Percentiles rank a stretch among this genome's conserved stretches.
phyloP scores from a whole-genome alignment of 129 eudicot genomes.

The Escallonia herrerae region DNA sequence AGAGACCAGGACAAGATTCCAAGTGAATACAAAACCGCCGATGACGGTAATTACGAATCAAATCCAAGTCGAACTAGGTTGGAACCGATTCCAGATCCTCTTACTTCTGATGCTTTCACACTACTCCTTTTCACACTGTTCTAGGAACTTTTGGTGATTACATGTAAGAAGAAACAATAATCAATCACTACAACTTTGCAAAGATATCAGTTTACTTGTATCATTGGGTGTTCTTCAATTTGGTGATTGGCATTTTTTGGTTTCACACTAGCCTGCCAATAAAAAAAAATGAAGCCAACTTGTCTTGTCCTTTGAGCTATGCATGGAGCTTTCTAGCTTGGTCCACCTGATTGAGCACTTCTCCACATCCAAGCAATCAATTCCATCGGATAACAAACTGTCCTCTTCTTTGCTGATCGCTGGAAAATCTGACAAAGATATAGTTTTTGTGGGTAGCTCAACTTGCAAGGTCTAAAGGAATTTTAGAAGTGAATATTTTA shows the following conservation, averaged over 20 bases:
- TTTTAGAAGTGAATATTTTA: no score
- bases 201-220: neutral
- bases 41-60: no score
- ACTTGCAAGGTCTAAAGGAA: no score
- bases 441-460: no score
- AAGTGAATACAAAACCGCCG: no score
- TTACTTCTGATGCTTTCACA: slow-evolving; percentile 23
- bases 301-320: neutral
- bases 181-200: neutral
- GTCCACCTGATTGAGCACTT: neutral
- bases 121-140: slow-evolving; percentile 2
- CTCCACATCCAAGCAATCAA: neutral
- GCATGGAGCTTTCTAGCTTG: neutral
- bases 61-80: no score
- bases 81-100: slow-evolving; percentile 7
- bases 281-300: neutral
- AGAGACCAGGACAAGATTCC: no score
- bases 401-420: no score
- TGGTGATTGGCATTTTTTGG: slow-evolving; percentile 3
- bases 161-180: neutral
- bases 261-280: neutral
- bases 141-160: neutral
- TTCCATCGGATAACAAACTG: neutral
- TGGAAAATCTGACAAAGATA: no score
- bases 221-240: neutral